A percentile compares a stretch with the other conserved stretches of the same genome.
Conservation (phyloP, 352 stramenopile genomes). For the Pythium folliculosum region DNA sequence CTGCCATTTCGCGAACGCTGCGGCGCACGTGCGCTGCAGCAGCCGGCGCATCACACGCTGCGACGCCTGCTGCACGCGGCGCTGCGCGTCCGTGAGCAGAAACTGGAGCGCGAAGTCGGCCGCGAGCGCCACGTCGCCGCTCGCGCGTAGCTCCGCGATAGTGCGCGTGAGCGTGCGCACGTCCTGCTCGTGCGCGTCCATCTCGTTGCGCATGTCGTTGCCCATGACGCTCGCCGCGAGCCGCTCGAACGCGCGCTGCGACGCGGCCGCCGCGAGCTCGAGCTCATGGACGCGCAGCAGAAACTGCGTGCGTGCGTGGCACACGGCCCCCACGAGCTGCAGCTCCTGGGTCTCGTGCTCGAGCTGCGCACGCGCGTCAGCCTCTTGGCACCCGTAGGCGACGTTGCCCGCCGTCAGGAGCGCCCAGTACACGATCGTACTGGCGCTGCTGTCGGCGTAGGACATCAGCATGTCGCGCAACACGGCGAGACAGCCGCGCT, state of each 20-base stretch:
- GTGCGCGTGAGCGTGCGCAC: slow-evolving; percentile 41
- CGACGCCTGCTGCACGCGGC: slow-evolving; percentile 48
- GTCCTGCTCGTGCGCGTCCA: slow-evolving; percentile 52
- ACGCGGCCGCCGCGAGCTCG: slow-evolving; percentile 40
- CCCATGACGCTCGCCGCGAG: slow-evolving; percentile 54
- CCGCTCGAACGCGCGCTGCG: slow-evolving; percentile 34
- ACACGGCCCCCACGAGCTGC: slow-evolving; percentile 45
- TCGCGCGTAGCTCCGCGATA: slow-evolving; percentile 39
- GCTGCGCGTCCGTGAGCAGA: slow-evolving; percentile 53
- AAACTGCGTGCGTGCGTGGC: slow-evolving; percentile 44
- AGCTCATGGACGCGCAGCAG: slow-evolving; percentile 49
- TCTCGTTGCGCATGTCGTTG: slow-evolving; percentile 70
- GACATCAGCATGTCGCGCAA: slow-evolving; percentile 40
- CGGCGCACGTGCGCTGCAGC: slow-evolving; percentile 37
- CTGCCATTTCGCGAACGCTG: slow-evolving; percentile 50
- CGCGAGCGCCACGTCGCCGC: slow-evolving; percentile 49
- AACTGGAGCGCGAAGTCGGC: slow-evolving; percentile 69
- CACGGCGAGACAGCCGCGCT: slow-evolving; percentile 38
- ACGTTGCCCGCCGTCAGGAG: slow-evolving; percentile 58
- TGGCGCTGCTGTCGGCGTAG: slow-evolving; percentile 36
- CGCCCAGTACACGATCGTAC: slow-evolving; percentile 56
- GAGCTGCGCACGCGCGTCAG: slow-evolving; percentile 25
- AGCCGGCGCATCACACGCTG: slow-evolving; percentile 50
- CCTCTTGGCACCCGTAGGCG: slow-evolving; percentile 34
- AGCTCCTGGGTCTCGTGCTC: slow-evolving; percentile 21